Conservation (phyloP, 441 rosid genomes). For the Breynia disticha region DNA sequence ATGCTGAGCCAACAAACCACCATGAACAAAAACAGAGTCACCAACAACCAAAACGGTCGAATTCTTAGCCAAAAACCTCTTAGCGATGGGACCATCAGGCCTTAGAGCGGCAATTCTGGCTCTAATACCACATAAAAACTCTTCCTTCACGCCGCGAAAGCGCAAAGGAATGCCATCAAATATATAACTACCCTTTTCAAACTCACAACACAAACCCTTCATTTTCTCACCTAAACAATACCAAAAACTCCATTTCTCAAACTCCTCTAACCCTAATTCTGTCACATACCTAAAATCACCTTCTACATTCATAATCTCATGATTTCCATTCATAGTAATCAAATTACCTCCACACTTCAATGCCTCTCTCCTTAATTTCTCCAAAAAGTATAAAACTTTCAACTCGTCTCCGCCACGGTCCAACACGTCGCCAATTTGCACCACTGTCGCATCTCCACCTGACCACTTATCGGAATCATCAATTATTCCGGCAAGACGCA, state of each 20-base stretch:
- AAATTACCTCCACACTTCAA: slow-evolving; percentile 47
- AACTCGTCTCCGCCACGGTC: slow-evolving; percentile 80
- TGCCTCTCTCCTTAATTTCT: slow-evolving; percentile 68
- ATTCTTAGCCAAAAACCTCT: slow-evolving; percentile 48
- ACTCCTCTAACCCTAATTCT: slow-evolving; percentile 45
- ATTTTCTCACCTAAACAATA: slow-evolving; percentile 48
- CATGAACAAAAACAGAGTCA: slow-evolving; percentile 76
- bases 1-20: slow-evolving; percentile 59
- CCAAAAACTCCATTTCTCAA: slow-evolving; percentile 69
- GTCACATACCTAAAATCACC: slow-evolving; percentile 74
- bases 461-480: slow-evolving; percentile 54
- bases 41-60: slow-evolving; percentile 69
- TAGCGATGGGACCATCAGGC: slow-evolving; percentile 67
- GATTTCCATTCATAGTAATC: slow-evolving; percentile 80
- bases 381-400: slow-evolving; percentile 59
- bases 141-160: slow-evolving; percentile 35
- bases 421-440: slow-evolving; percentile 72
- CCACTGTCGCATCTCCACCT: slow-evolving; percentile 61
- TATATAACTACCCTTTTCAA: slow-evolving; percentile 40
- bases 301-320: slow-evolving; percentile 87
- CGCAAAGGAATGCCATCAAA: slow-evolving; percentile 52
- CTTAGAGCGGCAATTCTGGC: slow-evolving; percentile 70
- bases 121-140: slow-evolving; percentile 38
- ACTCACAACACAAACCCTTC: slow-evolving; percentile 45
- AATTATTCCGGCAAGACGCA: slow-evolving; percentile 57